Percentiles rank a stretch among this genome's conserved stretches.
These are phyloP conservation scores for Delphinella strobiligena DNA, from an alignment of 2,329 filamentous ascomycete species.

Conservation along the genomic window DNA sequence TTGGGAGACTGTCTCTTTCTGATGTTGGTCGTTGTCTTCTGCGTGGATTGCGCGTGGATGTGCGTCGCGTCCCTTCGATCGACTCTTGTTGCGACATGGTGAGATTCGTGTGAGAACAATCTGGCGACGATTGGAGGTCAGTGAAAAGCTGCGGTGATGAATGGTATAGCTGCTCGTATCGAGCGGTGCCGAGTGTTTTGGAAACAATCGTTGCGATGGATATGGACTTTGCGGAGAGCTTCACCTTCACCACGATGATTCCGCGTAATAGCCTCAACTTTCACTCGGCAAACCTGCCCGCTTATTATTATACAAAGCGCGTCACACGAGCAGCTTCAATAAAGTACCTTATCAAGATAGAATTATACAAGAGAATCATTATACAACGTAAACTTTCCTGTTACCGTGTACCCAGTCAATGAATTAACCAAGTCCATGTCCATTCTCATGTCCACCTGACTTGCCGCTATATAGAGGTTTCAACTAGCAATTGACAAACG, in stretches of 20 bases:
- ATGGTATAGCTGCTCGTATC: background rate
- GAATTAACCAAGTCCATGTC: too few relatives aligned
- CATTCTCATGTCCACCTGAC: too few relatives aligned
- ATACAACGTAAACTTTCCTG: too few relatives aligned
- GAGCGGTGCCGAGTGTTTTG: background rate
- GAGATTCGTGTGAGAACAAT: too few relatives aligned
- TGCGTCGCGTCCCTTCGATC: slow-evolving; percentile 16
- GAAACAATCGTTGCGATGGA: background rate
- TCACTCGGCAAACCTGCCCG: background rate
- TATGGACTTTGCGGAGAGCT: background rate
- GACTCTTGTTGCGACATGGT: slow-evolving; percentile 3
- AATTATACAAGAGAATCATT: too few relatives aligned
- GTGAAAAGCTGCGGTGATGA: background rate
- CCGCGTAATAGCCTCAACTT: background rate
- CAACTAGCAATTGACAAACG: too few relatives aligned
- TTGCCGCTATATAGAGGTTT: too few relatives aligned
- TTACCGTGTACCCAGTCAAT: too few relatives aligned
- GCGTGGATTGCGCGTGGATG: slow-evolving; percentile 31
- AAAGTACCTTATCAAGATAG: too few relatives aligned
- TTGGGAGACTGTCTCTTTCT: slow-evolving; percentile 20
- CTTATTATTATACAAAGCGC: too few relatives aligned
- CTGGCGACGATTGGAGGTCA: too few relatives aligned
- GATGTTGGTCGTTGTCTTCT: slow-evolving; percentile 29
- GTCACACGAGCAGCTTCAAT: too few relatives aligned
- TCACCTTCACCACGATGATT: background rate